Base-by-base conservation (phyloP, 257 asterid species). In the Paraleonurus japonicus region DNA sequence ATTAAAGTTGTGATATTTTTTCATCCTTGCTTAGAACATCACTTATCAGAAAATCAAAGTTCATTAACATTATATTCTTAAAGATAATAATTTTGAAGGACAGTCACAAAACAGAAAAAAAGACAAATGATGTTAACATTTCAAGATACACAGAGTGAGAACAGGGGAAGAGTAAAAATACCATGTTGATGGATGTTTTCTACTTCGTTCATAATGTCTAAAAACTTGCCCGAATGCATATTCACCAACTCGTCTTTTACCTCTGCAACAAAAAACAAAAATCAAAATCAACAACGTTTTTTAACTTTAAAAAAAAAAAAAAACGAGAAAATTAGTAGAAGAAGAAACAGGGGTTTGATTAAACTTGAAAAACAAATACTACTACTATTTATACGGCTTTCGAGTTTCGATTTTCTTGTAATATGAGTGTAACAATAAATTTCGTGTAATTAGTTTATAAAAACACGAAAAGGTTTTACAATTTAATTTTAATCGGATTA, bases 151-250 rank as follows among this genome's bases (percentile, higher is more conserved):
- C 28, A 45, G 37, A 74, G 30, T 61, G 13, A 41, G 24, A 13
- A 20, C 13, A 10, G 0, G 16, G 39, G 7, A 33, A 48, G 39
- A 1, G 28, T 10, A 35, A 66, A 9, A 65, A 10, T 85, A 87
- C 90, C 90, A 41, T 55, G 59, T 64, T 77, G 72, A 66, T 84
- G 86, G 39, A 83, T 72, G 58, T 61, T 51, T 19, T 87, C 85
- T 0, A 87, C 83, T 75, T 82, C 71, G 53, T 75, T 81, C 69
- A 83, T 73, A 32, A 85, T 62, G 41, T 17, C 75, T 70, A 59
- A 74, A 47, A 85, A 85, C 75, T 78, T 81, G 1, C 64, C 23
- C 16, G 83, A 81, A 75, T 47, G 54, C 20, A 7, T 79, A 30
- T 65, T 66, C 17, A 72, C 80, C 22, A 84, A 43, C 17, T 81